Base-by-base conservation (phyloP, 768 basidiomycete species). In the Auricularia sp. region DNA sequence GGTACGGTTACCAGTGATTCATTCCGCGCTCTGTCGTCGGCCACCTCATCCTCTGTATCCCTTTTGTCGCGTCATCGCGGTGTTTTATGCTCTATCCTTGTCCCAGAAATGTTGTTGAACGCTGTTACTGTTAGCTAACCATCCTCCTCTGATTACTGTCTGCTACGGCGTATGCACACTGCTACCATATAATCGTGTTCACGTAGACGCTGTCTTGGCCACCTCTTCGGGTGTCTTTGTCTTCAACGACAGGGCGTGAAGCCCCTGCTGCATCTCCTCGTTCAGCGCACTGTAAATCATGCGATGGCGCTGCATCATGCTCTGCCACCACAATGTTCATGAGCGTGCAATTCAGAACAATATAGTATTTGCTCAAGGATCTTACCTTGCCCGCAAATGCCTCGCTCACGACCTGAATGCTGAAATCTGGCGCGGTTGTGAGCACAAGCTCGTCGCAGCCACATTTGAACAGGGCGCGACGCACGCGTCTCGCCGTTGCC, bases 401-500 rank as follows among this genome's bases (percentile, higher is more conserved):
- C 69, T 86, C 82, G 64, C 91, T 91, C 65, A 89, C 85, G 54
- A 92, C 79, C 69, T 85, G 79, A 58, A 94, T 76, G 10, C 87
- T 82, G 71, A 94, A 94, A 79, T 94, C 92, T 92, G 67, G 33
- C 37, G 21, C 47, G 63, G 62, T 62, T 62, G 36, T 42, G 8
- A 54, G 42, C 67, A 66, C 66, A 64, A 21, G 56, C 47, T 69
- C 69, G 70, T 73, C 36, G 34, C 37, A 34, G 67, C 37, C 65
- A 71, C 69, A 70, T 68, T 3, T 37, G 33, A 34, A 44, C 70
- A 66, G 61, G 67, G 68, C 63, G 44, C 63, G 59, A 83, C 88
- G 70, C 80, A 94, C 92, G 92, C 61, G 92, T 90, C 80, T 93
- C 92, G 65, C 85, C 86, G 71, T 80, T 85, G 54, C 82, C 83